Percentiles rank a stretch among this genome's conserved stretches.
Evolutionary conservation across 2,329 filamentous ascomycete genomes (phyloP).

Genomic region (Aureobasidium sp.): DNA sequence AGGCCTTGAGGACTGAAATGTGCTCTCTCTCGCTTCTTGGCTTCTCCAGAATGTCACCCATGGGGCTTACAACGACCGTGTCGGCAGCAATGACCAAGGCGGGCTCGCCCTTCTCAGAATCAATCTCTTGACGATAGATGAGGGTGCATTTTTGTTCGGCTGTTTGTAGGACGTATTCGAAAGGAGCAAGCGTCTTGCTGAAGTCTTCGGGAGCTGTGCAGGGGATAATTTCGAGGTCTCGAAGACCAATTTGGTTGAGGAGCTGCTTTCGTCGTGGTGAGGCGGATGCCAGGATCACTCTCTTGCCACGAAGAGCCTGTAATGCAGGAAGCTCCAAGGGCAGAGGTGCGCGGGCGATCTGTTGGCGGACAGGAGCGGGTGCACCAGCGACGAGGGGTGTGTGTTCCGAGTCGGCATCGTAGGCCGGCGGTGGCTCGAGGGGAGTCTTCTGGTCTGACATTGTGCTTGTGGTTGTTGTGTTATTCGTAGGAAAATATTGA

Average conservation of each 20-base stretch:
- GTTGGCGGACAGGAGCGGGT: conserved; percentile 21
- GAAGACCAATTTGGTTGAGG: conserved; percentile 69
- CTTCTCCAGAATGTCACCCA: conserved; percentile 82
- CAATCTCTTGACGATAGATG: conserved; percentile 57
- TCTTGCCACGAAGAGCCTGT: conserved; percentile 64
- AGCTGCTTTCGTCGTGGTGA: conserved; percentile 80
- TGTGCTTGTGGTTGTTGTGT: background rate
- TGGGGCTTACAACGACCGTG: conserved; percentile 76
- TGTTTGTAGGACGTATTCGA: conserved; percentile 86
- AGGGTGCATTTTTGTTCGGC: conserved; percentile 75
- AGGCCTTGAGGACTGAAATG: conserved; percentile 69
- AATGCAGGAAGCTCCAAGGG: conserved; percentile 77
- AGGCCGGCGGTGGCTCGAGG: conserved; percentile 39
- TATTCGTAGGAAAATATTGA: background rate
- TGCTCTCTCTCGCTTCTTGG: conserved; percentile 76
- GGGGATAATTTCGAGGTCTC: conserved; percentile 74
- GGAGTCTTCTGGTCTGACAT: conserved; percentile 29
- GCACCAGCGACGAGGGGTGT: conserved; percentile 18
- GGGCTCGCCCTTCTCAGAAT: conserved; percentile 60
- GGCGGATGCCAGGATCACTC: conserved; percentile 83
- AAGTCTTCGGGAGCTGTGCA: conserved; percentile 81
- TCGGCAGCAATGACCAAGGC: conserved; percentile 84
- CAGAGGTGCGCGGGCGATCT: conserved; percentile 45
- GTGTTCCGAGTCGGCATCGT: conserved; percentile 30
- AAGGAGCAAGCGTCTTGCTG: conserved; percentile 69